Evolutionary conservation across 441 rosid species (phyloP).

Genomic region (Erysimum cheiri): DNA sequence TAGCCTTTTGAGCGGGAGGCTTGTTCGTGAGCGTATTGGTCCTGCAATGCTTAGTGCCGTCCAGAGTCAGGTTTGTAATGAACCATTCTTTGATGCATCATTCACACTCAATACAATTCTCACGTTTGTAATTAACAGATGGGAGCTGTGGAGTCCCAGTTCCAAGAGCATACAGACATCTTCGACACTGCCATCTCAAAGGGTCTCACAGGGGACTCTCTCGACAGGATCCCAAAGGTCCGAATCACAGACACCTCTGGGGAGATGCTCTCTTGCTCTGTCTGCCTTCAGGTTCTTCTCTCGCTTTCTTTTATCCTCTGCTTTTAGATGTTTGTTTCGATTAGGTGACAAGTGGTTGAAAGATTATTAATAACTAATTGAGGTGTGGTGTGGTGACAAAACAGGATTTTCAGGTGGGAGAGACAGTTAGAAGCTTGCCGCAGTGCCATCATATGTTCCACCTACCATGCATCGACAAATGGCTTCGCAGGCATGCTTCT

Average conservation of each 20-base stretch:
- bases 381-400: conserved; percentile 12
- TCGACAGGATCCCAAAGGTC: conserved; percentile 82
- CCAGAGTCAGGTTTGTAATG: conserved; percentile 65
- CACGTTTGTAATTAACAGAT: conserved; percentile 51
- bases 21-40: conserved; percentile 94
- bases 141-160: conserved; percentile 84
- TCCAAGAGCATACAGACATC: conserved; percentile 75
- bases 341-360: conserved; percentile 10
- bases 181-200: conserved; percentile 76
- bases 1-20: conserved; percentile 94
- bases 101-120: neutral
- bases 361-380: neutral
- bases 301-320: neutral
- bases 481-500: conserved; percentile 88
- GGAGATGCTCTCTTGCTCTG: conserved; percentile 81
- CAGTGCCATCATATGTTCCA: conserved; percentile 96
- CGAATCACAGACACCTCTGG: conserved; percentile 67
- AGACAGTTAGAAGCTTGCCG: conserved; percentile 87
- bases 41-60: conserved; percentile 98
- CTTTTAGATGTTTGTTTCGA: neutral
- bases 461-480: conserved; percentile 90
- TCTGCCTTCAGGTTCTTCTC: conserved; percentile 83
- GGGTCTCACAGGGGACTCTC: conserved; percentile 80
- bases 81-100: neutral
- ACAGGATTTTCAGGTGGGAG: conserved; percentile 96